Conservation (phyloP, 208 protist genomes). For the Wallacemonas collosoma region DNA sequence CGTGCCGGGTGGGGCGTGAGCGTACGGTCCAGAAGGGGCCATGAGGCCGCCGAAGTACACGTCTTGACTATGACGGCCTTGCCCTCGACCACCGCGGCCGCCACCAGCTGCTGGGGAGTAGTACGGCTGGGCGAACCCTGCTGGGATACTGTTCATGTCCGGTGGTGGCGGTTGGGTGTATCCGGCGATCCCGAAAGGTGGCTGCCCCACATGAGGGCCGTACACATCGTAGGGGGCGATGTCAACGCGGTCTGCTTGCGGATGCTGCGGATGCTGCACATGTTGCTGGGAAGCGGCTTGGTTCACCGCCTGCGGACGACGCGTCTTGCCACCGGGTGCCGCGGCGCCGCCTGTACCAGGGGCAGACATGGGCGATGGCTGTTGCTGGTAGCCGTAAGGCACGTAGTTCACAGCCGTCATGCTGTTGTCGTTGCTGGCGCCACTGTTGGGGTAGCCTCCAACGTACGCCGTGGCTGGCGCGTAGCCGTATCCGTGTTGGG, state of each 20-base stretch:
- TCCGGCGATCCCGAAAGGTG: conserved; percentile 7
- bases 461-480: conserved; percentile 1
- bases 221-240: conserved; percentile 10
- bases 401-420: conserved; percentile 17
- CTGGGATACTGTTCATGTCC: not conserved
- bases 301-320: not conserved
- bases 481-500: conserved; percentile 13
- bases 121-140: conserved; percentile 19
- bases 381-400: conserved; percentile 1
- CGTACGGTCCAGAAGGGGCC: not conserved
- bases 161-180: conserved; percentile 1
- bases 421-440: conserved; percentile 16
- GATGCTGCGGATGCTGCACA: conserved; percentile 16
- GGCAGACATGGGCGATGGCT: not conserved
- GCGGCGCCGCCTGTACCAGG: not conserved
- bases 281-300: not conserved
- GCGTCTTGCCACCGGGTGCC: not conserved
- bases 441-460: conserved; percentile 1
- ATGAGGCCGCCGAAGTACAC: conserved; percentile 1
- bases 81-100: conserved; percentile 5
- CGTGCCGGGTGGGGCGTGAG: conserved; percentile 26
- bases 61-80: conserved; percentile 6
- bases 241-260: conserved; percentile 13
- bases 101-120: conserved; percentile 5
- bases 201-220: not conserved